Conservation (phyloP, 2,329 filamentous ascomycete species). For the Calonectria naviculata region DNA sequence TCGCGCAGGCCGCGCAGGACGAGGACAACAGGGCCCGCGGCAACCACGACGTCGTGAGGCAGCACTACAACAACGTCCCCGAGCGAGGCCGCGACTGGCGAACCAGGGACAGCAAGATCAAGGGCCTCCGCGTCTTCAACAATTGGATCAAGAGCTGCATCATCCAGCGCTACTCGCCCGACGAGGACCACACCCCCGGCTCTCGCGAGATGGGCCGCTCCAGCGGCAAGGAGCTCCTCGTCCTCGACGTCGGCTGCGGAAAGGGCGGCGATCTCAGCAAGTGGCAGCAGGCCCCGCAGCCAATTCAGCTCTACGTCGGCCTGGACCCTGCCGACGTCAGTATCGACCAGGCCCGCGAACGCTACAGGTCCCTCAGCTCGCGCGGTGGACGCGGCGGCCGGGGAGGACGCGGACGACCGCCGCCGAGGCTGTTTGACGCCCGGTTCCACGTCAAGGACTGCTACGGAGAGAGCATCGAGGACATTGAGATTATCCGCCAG, state of each 20-base stretch:
- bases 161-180: conserved; percentile 94
- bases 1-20: conserved; percentile 48
- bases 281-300: conserved; percentile 94
- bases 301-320: conserved; percentile 92
- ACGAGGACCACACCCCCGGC: conserved; percentile 76
- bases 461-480: conserved; percentile 84
- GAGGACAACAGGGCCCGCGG: conserved; percentile 58
- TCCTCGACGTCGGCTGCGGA: conserved; percentile 95
- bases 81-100: conserved; percentile 95
- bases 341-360: conserved; percentile 88
- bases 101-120: conserved; percentile 93
- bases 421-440: conserved; percentile 78
- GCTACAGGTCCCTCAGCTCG: conserved; percentile 79
- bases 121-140: conserved; percentile 93
- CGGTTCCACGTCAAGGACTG: conserved; percentile 94
- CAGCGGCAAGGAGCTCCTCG: conserved; percentile 73
- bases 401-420: conserved; percentile 58
- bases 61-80: conserved; percentile 96
- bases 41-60: conserved; percentile 85
- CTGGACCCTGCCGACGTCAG: conserved; percentile 93
- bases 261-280: conserved; percentile 97
- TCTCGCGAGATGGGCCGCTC: conserved; percentile 64
- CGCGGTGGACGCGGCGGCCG: conserved; percentile 68
- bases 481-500: conserved; percentile 83
- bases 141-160: conserved; percentile 99